A percentile compares a stretch with the other conserved stretches of the same genome.
These are phyloP conservation scores for Colletotrichum sidae DNA, from an alignment of 2,329 filamentous ascomycete genomes.

Conservation along the genomic window DNA sequence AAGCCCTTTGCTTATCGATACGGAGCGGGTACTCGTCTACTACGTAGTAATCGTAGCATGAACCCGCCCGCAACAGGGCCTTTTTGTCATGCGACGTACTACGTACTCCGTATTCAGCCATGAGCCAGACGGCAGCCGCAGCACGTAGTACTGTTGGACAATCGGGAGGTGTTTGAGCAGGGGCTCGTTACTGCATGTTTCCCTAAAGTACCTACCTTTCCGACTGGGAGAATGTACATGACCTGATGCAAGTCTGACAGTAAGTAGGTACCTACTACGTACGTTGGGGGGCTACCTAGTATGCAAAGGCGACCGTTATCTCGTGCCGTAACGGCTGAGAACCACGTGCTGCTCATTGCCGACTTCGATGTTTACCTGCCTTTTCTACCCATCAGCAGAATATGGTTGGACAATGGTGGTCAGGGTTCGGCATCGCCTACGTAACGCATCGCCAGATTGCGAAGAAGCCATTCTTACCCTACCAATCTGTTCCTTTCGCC, in stretches of 20 bases:
- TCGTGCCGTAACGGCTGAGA: slow-evolving; percentile 19
- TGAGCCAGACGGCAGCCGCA: no score
- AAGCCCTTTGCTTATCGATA: not conserved
- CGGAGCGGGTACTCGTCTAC: slow-evolving; percentile 5
- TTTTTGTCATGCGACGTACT: slow-evolving; percentile 24
- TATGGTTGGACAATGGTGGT: no score
- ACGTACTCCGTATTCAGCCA: no score
- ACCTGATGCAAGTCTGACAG: no score
- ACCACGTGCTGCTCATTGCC: not conserved
- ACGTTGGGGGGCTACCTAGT: no score
- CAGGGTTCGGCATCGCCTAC: not conserved
- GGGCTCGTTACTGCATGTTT: slow-evolving; percentile 26
- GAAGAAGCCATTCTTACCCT: slow-evolving; percentile 13
- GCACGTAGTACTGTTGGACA: no score
- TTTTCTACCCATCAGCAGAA: no score
- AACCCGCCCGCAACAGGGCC: not conserved
- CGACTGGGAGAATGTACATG: not conserved
- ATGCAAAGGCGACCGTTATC: slow-evolving; percentile 15
- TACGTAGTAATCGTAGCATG: no score
- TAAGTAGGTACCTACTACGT: no score
- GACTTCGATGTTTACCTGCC: not conserved
- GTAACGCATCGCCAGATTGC: not conserved
- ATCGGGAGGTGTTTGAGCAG: slow-evolving; percentile 25
- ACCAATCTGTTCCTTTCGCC: slow-evolving; percentile 23
- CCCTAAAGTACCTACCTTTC: slow-evolving; percentile 8